phyloP scores from a whole-genome alignment of 148 eudicot species.

The Simmondsia chinensis region DNA sequence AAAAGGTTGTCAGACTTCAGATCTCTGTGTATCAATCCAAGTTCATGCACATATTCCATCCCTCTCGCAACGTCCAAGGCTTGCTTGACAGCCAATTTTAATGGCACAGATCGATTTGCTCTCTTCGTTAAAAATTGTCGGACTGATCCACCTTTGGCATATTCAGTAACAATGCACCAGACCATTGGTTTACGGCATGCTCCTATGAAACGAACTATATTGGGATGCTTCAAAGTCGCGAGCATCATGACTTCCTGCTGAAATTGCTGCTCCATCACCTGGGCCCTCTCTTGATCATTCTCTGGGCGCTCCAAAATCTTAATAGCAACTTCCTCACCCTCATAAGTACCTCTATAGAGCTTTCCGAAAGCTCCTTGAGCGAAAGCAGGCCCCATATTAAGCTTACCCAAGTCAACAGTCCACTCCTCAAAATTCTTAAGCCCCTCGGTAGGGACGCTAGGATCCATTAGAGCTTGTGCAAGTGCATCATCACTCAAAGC shows the following conservation, averaged over 20 bases:
- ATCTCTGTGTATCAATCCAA: conserved; percentile 66
- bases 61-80: conserved; percentile 69
- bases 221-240: conserved; percentile 47
- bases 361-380: conserved; percentile 71
- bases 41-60: conserved; percentile 74
- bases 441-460: conserved; percentile 39
- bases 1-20: conserved; percentile 71
- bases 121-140: conserved; percentile 57
- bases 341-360: conserved; percentile 59
- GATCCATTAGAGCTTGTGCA: conserved; percentile 55
- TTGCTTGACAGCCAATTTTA: conserved; percentile 26
- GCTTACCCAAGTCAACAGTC: conserved; percentile 61
- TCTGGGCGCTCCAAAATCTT: conserved; percentile 51
- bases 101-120: conserved; percentile 29
- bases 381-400: conserved; percentile 52
- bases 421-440: conserved; percentile 63
- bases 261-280: conserved; percentile 55
- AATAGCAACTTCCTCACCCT: conserved; percentile 60
- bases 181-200: conserved; percentile 47
- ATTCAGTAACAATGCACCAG: conserved; percentile 54
- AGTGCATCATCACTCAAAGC: conserved; percentile 57
- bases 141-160: conserved; percentile 56
- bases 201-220: conserved; percentile 57
- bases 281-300: conserved; percentile 23
- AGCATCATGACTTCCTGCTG: conserved; percentile 50